Evolutionary conservation across 1,284 basidiomycete species (phyloP), one percentile per base, ranked within the genome.

Genomic region (Rhodotorula sp.): DNA sequence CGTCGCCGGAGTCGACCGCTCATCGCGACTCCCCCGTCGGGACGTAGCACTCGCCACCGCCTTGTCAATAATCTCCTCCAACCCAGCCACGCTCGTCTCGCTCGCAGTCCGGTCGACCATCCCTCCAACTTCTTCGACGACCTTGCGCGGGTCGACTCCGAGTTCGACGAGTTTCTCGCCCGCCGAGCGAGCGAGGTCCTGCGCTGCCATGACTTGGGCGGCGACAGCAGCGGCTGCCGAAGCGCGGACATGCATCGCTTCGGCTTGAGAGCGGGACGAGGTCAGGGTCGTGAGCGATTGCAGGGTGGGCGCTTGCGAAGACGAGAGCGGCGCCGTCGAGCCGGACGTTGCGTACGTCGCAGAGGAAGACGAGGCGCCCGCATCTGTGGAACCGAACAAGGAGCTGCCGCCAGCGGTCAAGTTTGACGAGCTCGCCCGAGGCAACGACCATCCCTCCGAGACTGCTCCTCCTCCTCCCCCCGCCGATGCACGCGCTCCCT

Each of bases 131-230:
- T 72, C 61, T 55, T 70, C 58, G 34, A 68, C 68, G 26, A 67
- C 64, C 50, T 60, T 31, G 23, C 70, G 55, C 61, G 69, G 57
- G 26, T 73, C 70, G 45, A 69, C 68, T 1, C 74, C 74, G 50
- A 72, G 65, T 5, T 45, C 57, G 14, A 57, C 58, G 23, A 77
- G 68, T 23, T 57, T 50, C 50, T 71, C 52, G 4, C 69, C 67
- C 1, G 76, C 74, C 10, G 49, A 49, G 10, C 60, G 56, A 2
- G 76, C 74, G 52, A 77, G 68, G 45, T 74, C 70, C 43, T 76
- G 71, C 34, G 76, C 76, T 1, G 76, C 76, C 69, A 77, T 65
- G 10, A 76, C 75, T 47, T 74, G 71, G 14, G 76, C 76, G 0
- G 76, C 73, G 49, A 77, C 65, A 16, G 76, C 76, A 0, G 76